These are phyloP conservation scores for Calonectria pauciramosa DNA, from an alignment of 2,329 filamentous ascomycete genomes.

Conservation along the genomic window DNA sequence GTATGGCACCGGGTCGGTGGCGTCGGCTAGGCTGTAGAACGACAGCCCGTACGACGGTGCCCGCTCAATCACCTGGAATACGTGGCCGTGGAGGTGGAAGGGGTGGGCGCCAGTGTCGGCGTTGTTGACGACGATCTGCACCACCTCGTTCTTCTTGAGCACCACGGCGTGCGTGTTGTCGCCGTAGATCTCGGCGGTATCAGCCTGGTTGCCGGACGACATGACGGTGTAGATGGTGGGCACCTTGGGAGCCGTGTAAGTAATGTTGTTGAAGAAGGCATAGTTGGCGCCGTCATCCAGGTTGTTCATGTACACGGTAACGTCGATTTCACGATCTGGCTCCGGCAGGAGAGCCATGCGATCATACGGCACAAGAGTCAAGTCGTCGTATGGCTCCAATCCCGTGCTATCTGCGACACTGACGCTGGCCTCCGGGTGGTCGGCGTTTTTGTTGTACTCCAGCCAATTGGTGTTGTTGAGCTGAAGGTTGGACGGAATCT, in stretches of 20 bases:
- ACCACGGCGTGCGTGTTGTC: constrained; percentile 76
- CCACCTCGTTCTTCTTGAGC: constrained; percentile 74
- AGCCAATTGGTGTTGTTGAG: constrained; percentile 76
- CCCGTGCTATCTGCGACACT: constrained; percentile 61
- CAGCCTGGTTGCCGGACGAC: constrained; percentile 70
- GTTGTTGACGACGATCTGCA: constrained; percentile 83
- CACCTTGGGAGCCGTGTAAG: constrained; percentile 80
- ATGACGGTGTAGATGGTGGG: constrained; percentile 85
- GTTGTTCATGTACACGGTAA: constrained; percentile 68
- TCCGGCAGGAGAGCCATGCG: constrained; percentile 70
- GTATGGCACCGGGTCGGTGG: constrained; percentile 56
- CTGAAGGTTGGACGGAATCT: constrained; percentile 75
- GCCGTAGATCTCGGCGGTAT: constrained; percentile 74
- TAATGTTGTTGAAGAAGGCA: constrained; percentile 82
- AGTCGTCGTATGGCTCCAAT: constrained; percentile 81
- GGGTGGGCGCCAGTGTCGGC: constrained; percentile 78
- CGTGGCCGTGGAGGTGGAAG: constrained; percentile 84
- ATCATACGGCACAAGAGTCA: constrained; percentile 78
- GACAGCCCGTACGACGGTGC: constrained; percentile 10
- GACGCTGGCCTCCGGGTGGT: constrained; percentile 62
- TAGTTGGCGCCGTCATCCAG: constrained; percentile 71
- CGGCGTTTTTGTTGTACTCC: constrained; percentile 64
- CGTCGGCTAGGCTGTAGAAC: constrained; percentile 65
- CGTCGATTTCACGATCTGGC: constrained; percentile 75
- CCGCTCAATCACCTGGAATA: constrained; percentile 78